Evolutionary conservation across 805 yeast genomes (phyloP).

Genomic region (Cyberlindnera maclurae): DNA sequence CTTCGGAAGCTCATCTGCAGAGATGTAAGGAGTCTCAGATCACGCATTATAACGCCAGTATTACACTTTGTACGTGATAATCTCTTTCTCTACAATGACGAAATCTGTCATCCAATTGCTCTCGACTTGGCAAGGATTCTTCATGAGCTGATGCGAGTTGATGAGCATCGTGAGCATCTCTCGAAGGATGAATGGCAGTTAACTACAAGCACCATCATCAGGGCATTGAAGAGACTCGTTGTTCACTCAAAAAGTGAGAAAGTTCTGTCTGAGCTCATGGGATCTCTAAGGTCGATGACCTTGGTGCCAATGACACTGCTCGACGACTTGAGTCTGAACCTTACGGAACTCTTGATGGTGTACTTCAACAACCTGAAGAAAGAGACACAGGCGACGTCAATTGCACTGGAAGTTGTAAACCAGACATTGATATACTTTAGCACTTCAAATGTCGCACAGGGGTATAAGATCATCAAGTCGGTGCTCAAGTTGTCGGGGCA

Average conservation of each 20-base stretch:
- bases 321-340: constrained; percentile 11
- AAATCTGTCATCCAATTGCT: constrained; percentile 24
- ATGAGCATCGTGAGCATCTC: constrained; percentile 17
- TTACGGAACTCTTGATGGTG: constrained; percentile 15
- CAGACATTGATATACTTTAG: constrained; percentile 35
- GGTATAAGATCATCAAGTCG: constrained; percentile 31
- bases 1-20: constrained; percentile 21
- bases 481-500: constrained; percentile 31
- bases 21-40: constrained; percentile 11
- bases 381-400: constrained; percentile 26
- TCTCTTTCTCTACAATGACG: constrained; percentile 9
- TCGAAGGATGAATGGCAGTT: constrained; percentile 12
- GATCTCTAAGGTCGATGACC: constrained; percentile 19
- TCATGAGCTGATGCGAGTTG: constrained; percentile 17
- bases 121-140: constrained; percentile 25
- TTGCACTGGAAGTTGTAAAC: constrained; percentile 39
- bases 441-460: constrained; percentile 31
- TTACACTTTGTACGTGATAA: constrained; percentile 8
- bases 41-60: constrained; percentile 9
- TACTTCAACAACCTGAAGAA: constrained; percentile 20
- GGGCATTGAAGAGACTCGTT: constrained; percentile 8
- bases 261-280: constrained; percentile 22
- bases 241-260: constrained; percentile 18
- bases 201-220: constrained; percentile 6
- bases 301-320: constrained; percentile 21